Evolutionary conservation across 176 grass and related monocot genomes (phyloP).

Genomic region (Raddia guianensis): DNA sequence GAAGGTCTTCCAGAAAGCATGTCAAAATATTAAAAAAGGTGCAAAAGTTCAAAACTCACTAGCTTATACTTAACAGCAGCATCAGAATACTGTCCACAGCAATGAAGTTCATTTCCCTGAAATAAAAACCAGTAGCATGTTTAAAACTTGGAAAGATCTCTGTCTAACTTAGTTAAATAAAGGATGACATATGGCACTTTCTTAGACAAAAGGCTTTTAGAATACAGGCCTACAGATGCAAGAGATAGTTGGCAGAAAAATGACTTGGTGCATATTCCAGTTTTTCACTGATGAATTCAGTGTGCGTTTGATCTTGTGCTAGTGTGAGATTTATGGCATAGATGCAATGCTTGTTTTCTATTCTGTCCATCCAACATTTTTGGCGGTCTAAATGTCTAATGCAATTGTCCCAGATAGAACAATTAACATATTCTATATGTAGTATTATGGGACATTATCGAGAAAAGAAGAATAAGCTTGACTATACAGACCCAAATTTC

Average conservation of each 20-base stretch:
- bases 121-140: constrained; percentile 10
- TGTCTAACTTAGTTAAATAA: neutral
- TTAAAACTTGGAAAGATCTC: constrained; percentile 16
- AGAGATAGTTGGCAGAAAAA: constrained; percentile 3
- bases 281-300: neutral
- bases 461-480: neutral
- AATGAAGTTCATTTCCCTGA: constrained; percentile 94
- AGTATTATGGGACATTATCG: neutral
- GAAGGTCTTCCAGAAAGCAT: neutral
- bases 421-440: constrained; percentile 21
- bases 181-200: neutral
- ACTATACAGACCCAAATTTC: neutral
- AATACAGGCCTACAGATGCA: neutral
- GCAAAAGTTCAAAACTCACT: constrained; percentile 52
- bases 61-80: constrained; percentile 87
- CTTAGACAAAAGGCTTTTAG: neutral
- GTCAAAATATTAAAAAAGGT: constrained; percentile 20
- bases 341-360: neutral
- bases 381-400: neutral
- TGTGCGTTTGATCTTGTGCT: neutral
- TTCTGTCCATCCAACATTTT: neutral
- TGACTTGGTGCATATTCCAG: neutral
- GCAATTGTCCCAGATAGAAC: neutral
- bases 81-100: constrained; percentile 63
- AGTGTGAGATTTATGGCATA: neutral